Percentiles rank a stretch among this genome's conserved stretches.
Conservation (phyloP, 2,329 filamentous ascomycete species). For the Diaporthe sp. region DNA sequence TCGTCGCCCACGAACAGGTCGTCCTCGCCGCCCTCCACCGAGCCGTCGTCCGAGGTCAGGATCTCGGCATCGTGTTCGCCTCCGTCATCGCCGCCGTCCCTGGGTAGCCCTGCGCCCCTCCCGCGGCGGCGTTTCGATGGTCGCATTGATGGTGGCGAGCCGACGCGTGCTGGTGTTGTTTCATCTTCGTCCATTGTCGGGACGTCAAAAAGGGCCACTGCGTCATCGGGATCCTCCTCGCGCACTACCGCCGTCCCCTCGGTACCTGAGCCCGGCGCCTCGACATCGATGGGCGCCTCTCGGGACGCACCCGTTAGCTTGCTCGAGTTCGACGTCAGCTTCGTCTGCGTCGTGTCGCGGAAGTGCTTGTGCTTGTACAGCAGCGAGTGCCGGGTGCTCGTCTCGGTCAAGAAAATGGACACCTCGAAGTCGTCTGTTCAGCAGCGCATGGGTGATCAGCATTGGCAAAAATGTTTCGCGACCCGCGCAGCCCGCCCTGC, state of each 20-base stretch:
- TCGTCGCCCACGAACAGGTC: conserved; percentile 46
- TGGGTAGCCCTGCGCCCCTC: conserved; percentile 48
- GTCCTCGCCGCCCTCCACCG: conserved; percentile 40
- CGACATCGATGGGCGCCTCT: conserved; percentile 67
- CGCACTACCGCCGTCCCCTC: conserved; percentile 52
- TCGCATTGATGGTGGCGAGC: conserved; percentile 43
- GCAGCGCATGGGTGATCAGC: conserved; percentile 23
- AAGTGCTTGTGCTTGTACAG: conserved; percentile 89
- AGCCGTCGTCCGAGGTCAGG: conserved; percentile 37
- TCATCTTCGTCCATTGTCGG: conserved; percentile 58
- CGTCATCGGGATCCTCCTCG: conserved; percentile 75
- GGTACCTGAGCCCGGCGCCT: conserved; percentile 54
- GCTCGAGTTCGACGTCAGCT: conserved; percentile 72
- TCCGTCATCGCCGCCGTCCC: conserved; percentile 51
- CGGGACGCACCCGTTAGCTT: conserved; percentile 71
- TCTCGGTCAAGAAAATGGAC: conserved; percentile 92
- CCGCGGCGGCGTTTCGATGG: conserved; percentile 50
- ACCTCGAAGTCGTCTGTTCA: conserved; percentile 91
- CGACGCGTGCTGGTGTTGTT: conserved; percentile 47
- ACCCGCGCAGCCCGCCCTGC: neutral
- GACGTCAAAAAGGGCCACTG: conserved; percentile 68
- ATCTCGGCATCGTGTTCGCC: conserved; percentile 50
- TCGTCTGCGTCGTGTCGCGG: conserved; percentile 67
- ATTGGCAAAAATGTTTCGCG: neutral
- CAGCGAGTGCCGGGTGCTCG: conserved; percentile 85